Conservation (phyloP, 2,329 filamentous ascomycete genomes). For the Sarocladium brachiariae region DNA sequence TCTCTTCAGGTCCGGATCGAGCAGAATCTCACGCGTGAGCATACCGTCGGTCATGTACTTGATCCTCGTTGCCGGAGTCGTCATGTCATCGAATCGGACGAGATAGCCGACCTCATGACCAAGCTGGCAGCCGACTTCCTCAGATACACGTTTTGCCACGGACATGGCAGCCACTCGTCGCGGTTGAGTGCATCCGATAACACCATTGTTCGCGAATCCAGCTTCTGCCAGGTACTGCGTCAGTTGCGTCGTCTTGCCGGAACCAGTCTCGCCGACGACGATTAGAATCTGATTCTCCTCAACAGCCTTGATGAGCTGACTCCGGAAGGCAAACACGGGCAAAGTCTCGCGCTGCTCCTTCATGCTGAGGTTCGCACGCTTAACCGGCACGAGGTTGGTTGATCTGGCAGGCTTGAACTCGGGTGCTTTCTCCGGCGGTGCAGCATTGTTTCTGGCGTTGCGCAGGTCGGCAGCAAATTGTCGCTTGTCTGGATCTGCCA, state of each 20-base stretch:
- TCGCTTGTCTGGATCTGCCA: constrained; percentile 77
- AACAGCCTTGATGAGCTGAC: constrained; percentile 81
- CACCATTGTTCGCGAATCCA: constrained; percentile 77
- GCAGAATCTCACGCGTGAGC: constrained; percentile 88
- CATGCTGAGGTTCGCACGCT: constrained; percentile 83
- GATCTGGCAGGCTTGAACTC: constrained; percentile 74
- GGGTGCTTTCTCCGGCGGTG: constrained; percentile 65
- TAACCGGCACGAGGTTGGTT: constrained; percentile 37
- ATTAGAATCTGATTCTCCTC: constrained; percentile 85
- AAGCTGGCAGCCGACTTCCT: constrained; percentile 87
- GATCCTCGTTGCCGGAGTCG: constrained; percentile 79
- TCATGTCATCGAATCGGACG: constrained; percentile 95
- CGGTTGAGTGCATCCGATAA: constrained; percentile 95
- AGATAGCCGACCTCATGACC: constrained; percentile 95
- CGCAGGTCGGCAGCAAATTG: constrained; percentile 86
- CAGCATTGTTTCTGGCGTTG: constrained; percentile 53
- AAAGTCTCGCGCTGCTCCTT: constrained; percentile 89
- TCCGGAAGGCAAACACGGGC: constrained; percentile 83
- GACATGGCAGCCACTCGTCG: constrained; percentile 97
- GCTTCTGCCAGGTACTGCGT: constrained; percentile 93
- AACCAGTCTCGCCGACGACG: constrained; percentile 94
- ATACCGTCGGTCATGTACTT: constrained; percentile 99
- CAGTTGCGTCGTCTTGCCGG: constrained; percentile 93
- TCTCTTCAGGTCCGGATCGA: constrained; percentile 80
- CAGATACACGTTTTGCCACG: constrained; percentile 90